Evolutionary conservation across 2,329 filamentous ascomycete genomes (phyloP), one percentile per base, ranked within the genome.

Genomic region (Septoria petroselini): DNA sequence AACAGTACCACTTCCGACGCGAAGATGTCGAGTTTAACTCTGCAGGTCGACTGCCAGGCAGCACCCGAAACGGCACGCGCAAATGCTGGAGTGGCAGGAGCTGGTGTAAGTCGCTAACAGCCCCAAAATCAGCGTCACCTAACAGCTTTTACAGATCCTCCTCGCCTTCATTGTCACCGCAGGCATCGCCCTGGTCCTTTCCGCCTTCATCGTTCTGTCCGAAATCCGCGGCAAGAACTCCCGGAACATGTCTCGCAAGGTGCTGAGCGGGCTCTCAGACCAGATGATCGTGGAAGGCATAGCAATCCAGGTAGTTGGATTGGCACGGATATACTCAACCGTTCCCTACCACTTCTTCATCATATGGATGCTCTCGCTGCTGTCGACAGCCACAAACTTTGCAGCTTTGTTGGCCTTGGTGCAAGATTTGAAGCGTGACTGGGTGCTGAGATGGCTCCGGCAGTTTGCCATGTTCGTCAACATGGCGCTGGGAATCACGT

Each of bases 311-410:
- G 74, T 73, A 49, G 74, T 86, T 18, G 83, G 79, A 0, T 74
- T 86, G 1, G 78, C 78, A 3, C 81, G 82, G 61, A 76, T 79
- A 62, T 68, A 75, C 38, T 71, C 71, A 4, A 76, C 86, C 64
- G 75, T 83, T 0, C 76, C 81, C 0, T 86, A 86, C 63, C 83
- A 86, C 67, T 85, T 86, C 70, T 85, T 85, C 70, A 76, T 85
- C 47, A 78, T 86, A 57, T 86, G 82, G 83, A 82, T 85, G 71
- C 70, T 86, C 1, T 81, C 80, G 0, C 68, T 84, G 9, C 71
- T 86, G 6, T 81, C 81, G 12, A 84, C 81, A 55, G 79, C 81
- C 1, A 84, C 83, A 2, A 83, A 86, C 65, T 82, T 84, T 51
- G 75, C 80, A 3, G 81, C 82, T 0, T 70, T 86, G 12, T 72